Evolutionary conservation across 2,329 filamentous ascomycete genomes (phyloP).

Genomic region (Ceratocystis harringtonii): DNA sequence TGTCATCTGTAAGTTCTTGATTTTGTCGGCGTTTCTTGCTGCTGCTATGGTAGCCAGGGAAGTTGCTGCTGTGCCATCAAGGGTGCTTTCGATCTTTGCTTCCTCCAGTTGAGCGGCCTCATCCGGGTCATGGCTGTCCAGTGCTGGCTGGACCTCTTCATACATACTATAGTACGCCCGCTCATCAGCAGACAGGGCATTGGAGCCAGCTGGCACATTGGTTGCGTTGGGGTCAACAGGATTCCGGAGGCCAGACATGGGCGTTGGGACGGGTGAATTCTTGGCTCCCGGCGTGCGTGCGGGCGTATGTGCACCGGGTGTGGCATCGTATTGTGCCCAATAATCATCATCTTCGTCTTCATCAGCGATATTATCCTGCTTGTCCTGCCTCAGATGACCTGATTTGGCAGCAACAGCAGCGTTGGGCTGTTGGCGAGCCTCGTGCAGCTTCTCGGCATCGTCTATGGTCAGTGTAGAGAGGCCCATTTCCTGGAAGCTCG

Average conservation of each 20-base stretch:
- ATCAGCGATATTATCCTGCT: slow-evolving; percentile 15
- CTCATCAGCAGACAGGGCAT: slow-evolving; percentile 33
- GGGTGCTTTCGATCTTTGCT: slow-evolving; percentile 23
- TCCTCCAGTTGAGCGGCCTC: slow-evolving; percentile 32
- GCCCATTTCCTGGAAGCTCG: slow-evolving; percentile 1
- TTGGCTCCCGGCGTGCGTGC: slow-evolving; percentile 20
- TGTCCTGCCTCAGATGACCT: not conserved
- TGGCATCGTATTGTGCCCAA: slow-evolving; percentile 33
- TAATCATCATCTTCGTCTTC: slow-evolving; percentile 39
- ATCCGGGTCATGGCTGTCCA: slow-evolving; percentile 70
- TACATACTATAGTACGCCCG: slow-evolving; percentile 66
- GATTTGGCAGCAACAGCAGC: slow-evolving; percentile 17
- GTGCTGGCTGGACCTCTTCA: slow-evolving; percentile 60
- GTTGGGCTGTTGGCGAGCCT: not conserved
- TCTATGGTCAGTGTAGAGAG: slow-evolving; percentile 27
- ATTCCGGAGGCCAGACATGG: slow-evolving; percentile 3
- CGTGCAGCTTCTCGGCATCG: slow-evolving; percentile 5
- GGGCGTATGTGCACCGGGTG: slow-evolving; percentile 50
- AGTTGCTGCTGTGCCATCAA: slow-evolving; percentile 23
- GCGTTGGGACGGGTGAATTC: slow-evolving; percentile 22
- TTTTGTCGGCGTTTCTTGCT: not conserved
- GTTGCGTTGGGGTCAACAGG: not conserved
- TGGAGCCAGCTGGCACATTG: not conserved
- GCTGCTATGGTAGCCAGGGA: not conserved
- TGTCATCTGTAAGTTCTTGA: not conserved